Percentiles rank a stretch among this genome's conserved stretches.
Evolutionary conservation across 805 yeast genomes (phyloP).

Genomic region (Peterozyma xylosa): DNA sequence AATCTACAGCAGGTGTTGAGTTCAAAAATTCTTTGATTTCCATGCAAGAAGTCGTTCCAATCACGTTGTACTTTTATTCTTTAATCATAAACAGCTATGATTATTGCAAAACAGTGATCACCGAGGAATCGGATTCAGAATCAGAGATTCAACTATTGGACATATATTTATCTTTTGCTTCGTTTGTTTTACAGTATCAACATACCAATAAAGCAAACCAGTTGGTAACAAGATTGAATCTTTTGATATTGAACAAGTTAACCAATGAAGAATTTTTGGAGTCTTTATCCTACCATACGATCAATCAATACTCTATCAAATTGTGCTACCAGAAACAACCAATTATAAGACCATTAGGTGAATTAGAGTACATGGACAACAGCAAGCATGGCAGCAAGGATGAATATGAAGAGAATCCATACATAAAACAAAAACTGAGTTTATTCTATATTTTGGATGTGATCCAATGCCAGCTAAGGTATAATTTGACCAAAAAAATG

Average conservation of each 20-base stretch:
- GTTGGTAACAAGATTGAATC: constrained; percentile 18
- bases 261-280: constrained; percentile 10
- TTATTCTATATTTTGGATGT: constrained; percentile 27
- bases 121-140: not conserved
- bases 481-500: constrained; percentile 28
- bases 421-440: constrained; percentile 19
- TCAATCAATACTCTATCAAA: constrained; percentile 31
- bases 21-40: not conserved
- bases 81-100: constrained; percentile 1
- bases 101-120: not conserved
- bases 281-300: constrained; percentile 12
- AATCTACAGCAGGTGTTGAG: too few relatives aligned
- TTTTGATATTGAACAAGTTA: constrained; percentile 20
- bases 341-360: constrained; percentile 19
- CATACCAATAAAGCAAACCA: constrained; percentile 16
- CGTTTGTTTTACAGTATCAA: constrained; percentile 30
- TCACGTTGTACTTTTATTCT: constrained; percentile 2
- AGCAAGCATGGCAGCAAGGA: not conserved
- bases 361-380: constrained; percentile 9
- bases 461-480: constrained; percentile 22
- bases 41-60: constrained; percentile 4
- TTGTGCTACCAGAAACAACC: constrained; percentile 31
- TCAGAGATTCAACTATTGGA: constrained; percentile 14
- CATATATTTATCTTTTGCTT: constrained; percentile 28
- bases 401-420: not conserved